These are phyloP conservation scores for Helotiales sp. DNA, from an alignment of 2,329 filamentous ascomycete species.

Conservation along the genomic window DNA sequence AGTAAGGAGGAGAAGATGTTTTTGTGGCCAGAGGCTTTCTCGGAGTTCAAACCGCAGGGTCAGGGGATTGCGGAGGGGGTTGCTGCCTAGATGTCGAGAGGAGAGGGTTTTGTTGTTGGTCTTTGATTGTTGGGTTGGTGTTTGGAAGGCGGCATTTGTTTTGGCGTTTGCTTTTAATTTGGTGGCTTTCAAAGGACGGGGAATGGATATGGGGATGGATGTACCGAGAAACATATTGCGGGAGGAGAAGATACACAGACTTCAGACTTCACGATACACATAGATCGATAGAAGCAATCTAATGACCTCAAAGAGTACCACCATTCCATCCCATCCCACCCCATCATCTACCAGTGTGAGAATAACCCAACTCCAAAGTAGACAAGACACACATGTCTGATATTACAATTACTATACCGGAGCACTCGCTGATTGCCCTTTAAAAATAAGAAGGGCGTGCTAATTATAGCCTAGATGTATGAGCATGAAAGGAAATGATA, in stretches of 20 bases:
- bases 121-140: neutral
- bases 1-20: slow-evolving; percentile 65
- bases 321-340: too few relatives aligned
- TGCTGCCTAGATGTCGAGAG: slow-evolving; percentile 27
- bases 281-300: neutral
- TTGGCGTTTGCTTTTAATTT: slow-evolving; percentile 13
- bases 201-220: neutral
- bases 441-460: too few relatives aligned
- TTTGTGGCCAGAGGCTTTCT: slow-evolving; percentile 65
- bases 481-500: too few relatives aligned
- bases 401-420: too few relatives aligned
- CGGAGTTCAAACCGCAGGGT: slow-evolving; percentile 44
- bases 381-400: too few relatives aligned
- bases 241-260: neutral
- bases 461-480: too few relatives aligned
- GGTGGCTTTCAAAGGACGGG: neutral
- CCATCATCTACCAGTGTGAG: too few relatives aligned
- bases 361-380: too few relatives aligned
- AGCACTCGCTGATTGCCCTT: too few relatives aligned
- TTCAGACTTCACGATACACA: neutral
- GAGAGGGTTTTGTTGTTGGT: neutral
- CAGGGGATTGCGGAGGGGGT: slow-evolving; percentile 31
- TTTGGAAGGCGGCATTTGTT: slow-evolving; percentile 10
- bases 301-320: neutral
- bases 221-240: neutral